Evolutionary conservation across 1,284 basidiomycete genomes (phyloP), one percentile per base, ranked within the genome.

Genomic region (Mycena citricolor): DNA sequence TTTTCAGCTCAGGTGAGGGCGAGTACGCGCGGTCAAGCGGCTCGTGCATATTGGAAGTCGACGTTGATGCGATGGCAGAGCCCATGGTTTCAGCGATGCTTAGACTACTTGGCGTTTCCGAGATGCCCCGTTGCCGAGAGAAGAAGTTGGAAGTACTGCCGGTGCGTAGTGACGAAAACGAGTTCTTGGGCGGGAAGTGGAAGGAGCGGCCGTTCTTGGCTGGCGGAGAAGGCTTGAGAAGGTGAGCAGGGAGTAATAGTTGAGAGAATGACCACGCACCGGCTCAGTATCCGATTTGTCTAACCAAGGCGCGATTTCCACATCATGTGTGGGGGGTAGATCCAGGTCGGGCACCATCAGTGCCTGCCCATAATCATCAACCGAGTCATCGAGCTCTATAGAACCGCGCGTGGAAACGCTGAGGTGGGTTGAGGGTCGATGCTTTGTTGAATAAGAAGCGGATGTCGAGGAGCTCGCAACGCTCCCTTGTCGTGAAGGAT

Each of bases 91-190:
- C 62, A 26, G 66, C 42, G 36, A 62, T 54, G 59, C 62, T 59
- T 44, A 64, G 47, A 42, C 60, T 57, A 38, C 64, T 70, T 24
- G 64, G 65, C 3, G 74, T 65, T 43, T 76, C 73, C 39, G 69
- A 71, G 20, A 59, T 60, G 22, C 66, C 63, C 20, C 58, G 56
- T 2, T 63, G 57, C 34, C 65, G 66, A 13, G 43, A 49, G 20
- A 64, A 52, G 10, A 64, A 51, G 32, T 61, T 59, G 22, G 55
- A 54, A 2, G 64, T 55, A 47, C 67, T 69, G 21, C 60, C 62
- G 20, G 61, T 64, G 6, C 58, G 64, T 45, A 73, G 60, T 19
- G 70, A 68, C 8, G 69, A 58, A 32, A 74, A 62, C 5, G 74
- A 74, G 4, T 61, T 47, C 50, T 71, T 74, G 32, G 64, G 62